Percentiles rank a stretch among this genome's conserved stretches.
Conservation (phyloP, 169 alveolate species). For the Plasmodium yoelii region DNA sequence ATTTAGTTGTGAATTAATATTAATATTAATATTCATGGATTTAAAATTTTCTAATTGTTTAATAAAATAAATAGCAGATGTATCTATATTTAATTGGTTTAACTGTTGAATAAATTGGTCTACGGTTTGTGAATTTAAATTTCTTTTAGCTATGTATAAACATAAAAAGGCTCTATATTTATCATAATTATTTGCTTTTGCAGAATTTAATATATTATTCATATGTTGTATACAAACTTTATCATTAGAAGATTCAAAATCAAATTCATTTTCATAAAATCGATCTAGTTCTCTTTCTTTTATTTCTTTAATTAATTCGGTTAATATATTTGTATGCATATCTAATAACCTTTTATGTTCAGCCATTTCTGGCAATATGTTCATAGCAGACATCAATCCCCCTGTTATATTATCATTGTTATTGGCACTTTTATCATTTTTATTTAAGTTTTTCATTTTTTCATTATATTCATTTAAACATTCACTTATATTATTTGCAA, state of each 20-base stretch:
- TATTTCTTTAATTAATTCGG: slow-evolving; percentile 86
- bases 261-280: slow-evolving; percentile 85
- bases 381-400: slow-evolving; percentile 86
- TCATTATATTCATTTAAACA: slow-evolving; percentile 81
- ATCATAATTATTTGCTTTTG: slow-evolving; percentile 78
- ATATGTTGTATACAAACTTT: slow-evolving; percentile 80
- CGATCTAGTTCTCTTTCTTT: slow-evolving; percentile 87
- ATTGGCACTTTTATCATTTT: slow-evolving; percentile 22
- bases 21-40: slow-evolving; percentile 78
- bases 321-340: slow-evolving; percentile 89
- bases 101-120: slow-evolving; percentile 79
- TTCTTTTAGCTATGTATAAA: slow-evolving; percentile 77
- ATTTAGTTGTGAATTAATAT: slow-evolving; percentile 40
- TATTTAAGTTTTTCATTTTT: slow-evolving; percentile 79
- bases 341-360: slow-evolving; percentile 89
- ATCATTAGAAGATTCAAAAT: slow-evolving; percentile 81
- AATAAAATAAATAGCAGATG: slow-evolving; percentile 55
- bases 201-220: slow-evolving; percentile 79
- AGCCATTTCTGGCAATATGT: slow-evolving; percentile 89
- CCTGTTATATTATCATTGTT: slow-evolving; percentile 77
- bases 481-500: slow-evolving; percentile 83
- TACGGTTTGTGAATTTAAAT: slow-evolving; percentile 47
- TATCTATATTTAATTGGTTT: slow-evolving; percentile 70
- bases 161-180: slow-evolving; percentile 82
- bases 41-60: slow-evolving; percentile 78